A percentile compares a stretch with the other conserved stretches of the same genome.
These are phyloP conservation scores for Mycena latifolia DNA, from an alignment of 768 basidiomycete genomes.

Conservation along the genomic window DNA sequence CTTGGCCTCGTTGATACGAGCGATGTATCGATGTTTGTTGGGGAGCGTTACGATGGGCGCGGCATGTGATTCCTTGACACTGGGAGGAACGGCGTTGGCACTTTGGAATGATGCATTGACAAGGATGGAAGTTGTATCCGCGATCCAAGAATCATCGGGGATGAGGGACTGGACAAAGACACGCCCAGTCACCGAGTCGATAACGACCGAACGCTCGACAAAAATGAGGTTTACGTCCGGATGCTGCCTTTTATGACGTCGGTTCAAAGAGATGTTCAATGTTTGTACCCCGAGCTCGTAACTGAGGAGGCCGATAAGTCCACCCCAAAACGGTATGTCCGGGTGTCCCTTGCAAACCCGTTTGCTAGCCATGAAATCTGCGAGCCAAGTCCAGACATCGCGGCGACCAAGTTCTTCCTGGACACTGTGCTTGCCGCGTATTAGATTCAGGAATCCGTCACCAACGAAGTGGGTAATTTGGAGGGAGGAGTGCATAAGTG, in stretches of 20 bases:
- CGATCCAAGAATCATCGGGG: conserved; percentile 74
- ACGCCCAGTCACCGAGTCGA: conserved; percentile 65
- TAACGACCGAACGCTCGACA: conserved; percentile 81
- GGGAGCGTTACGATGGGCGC: conserved; percentile 61
- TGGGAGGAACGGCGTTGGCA: conserved; percentile 18
- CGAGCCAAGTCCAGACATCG: conserved; percentile 83
- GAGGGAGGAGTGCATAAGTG: conserved; percentile 63
- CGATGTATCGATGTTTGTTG: conserved; percentile 70
- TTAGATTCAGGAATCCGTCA: conserved; percentile 61
- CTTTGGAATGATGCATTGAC: conserved; percentile 32
- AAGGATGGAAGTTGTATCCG: conserved; percentile 52
- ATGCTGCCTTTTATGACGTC: conserved; percentile 50
- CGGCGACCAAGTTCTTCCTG: conserved; percentile 59
- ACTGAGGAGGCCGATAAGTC: conserved; percentile 80
- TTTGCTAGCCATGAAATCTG: conserved; percentile 71
- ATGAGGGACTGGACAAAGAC: conserved; percentile 76
- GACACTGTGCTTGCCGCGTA: conserved; percentile 46
- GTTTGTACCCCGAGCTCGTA: conserved; percentile 82
- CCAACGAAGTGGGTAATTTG: conserved; percentile 71
- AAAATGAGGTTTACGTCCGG: conserved; percentile 83
- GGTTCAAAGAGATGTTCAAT: conserved; percentile 57
- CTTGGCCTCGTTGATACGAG: conserved; percentile 77
- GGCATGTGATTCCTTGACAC: conserved; percentile 19
- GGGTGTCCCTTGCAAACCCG: conserved; percentile 60
- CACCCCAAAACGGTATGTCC: conserved; percentile 86